Evolutionary conservation across 73 alveolate species (phyloP).

Genomic region (Urostyla sp.): DNA sequence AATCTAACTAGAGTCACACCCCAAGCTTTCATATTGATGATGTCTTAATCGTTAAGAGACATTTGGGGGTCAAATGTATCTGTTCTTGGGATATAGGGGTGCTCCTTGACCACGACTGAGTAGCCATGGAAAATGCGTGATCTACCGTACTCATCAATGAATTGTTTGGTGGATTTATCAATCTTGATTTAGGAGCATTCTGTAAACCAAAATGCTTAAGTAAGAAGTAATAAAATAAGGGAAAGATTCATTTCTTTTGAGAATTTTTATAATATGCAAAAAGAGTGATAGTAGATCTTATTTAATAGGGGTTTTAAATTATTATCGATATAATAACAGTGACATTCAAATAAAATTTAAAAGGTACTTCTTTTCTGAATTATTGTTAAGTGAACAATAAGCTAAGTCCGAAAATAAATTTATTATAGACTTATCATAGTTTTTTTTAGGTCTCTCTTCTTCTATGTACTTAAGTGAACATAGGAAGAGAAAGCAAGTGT

Average conservation of each 20-base stretch:
- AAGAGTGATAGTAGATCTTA: neutral
- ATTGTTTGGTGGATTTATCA: slow-evolving; percentile 15
- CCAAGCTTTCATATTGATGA: slow-evolving; percentile 77
- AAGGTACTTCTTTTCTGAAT: too few relatives aligned
- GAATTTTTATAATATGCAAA: too few relatives aligned
- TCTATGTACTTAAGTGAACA: too few relatives aligned
- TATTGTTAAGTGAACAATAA: too few relatives aligned
- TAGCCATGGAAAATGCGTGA: slow-evolving; percentile 70
- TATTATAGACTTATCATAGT: too few relatives aligned
- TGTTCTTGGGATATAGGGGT: slow-evolving; percentile 86
- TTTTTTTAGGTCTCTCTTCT: too few relatives aligned
- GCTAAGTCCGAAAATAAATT: too few relatives aligned
- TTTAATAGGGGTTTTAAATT: neutral
- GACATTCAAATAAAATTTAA: too few relatives aligned
- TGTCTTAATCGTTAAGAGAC: slow-evolving; percentile 82
- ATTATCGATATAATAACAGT: too few relatives aligned
- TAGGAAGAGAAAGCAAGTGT: too few relatives aligned
- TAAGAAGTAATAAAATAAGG: neutral
- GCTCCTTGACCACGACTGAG: slow-evolving; percentile 81
- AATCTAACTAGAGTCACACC: slow-evolving; percentile 90
- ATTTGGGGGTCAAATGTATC: slow-evolving; percentile 86
- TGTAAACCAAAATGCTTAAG: neutral
- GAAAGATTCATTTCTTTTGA: neutral
- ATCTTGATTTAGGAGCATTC: slow-evolving; percentile 7
- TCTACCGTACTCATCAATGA: slow-evolving; percentile 41